Evolutionary conservation across 75 land plant species (phyloP).

Genomic region (Adiantum capillusveneris): DNA sequence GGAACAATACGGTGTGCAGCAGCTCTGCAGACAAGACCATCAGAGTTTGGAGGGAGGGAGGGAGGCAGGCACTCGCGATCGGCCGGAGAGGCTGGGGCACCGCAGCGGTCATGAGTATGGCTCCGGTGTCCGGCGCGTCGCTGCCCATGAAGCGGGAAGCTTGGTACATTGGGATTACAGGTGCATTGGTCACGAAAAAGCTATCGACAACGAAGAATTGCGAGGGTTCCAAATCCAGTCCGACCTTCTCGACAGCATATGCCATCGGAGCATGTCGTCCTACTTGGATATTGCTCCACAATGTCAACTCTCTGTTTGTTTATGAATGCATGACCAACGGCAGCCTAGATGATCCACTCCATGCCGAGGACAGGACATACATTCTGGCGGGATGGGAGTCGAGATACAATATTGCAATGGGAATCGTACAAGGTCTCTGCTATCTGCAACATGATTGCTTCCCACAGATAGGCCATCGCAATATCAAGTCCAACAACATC

Average conservation of each 20-base stretch:
- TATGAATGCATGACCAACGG: slow-evolving; percentile 97
- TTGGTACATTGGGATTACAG: slow-evolving; percentile 42
- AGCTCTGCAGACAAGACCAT: too few relatives aligned
- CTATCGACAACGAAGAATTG: slow-evolving; percentile 14
- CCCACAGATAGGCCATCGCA: slow-evolving; percentile 77
- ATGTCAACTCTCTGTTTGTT: slow-evolving; percentile 62
- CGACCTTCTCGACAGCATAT: slow-evolving; percentile 62
- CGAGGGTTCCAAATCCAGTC: slow-evolving; percentile 48
- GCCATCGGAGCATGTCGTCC: slow-evolving; percentile 88
- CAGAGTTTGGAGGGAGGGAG: slow-evolving; percentile 16
- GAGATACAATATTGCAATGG: slow-evolving; percentile 65
- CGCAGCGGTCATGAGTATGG: too few relatives aligned
- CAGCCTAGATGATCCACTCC: slow-evolving; percentile 64
- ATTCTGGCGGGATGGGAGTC: slow-evolving; percentile 51
- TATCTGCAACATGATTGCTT: slow-evolving; percentile 85
- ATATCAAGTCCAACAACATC: slow-evolving; percentile 77
- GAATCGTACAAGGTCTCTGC: slow-evolving; percentile 73
- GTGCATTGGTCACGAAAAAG: slow-evolving; percentile 26
- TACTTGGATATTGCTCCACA: slow-evolving; percentile 83
- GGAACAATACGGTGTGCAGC: too few relatives aligned
- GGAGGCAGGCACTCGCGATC: slow-evolving; percentile 14
- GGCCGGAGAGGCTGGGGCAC: slow-evolving; percentile 45
- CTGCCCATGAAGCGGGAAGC: slow-evolving; percentile 48
- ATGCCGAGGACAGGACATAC: too few relatives aligned
- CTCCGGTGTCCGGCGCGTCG: too few relatives aligned